Base-by-base conservation (phyloP, 257 asterid species). In the Vinca minor region DNA sequence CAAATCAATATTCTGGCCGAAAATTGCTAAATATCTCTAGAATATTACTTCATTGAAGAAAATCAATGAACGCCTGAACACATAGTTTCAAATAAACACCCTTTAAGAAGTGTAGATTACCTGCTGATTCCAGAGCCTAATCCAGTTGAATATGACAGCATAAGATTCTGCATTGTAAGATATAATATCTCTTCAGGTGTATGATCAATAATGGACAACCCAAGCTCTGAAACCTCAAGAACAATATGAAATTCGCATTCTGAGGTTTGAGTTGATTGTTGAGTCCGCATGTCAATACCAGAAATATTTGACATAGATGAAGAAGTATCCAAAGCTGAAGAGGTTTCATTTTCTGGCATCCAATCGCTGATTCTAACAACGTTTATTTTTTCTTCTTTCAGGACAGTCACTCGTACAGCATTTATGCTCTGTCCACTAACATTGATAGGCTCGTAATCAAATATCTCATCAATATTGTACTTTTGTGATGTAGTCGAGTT, bases 161-260 rank as follows among this genome's bases (percentile, higher is more conserved):
- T 65, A 84, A 93, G 94, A 69, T 77, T 85, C 84, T 82, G 95
- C 68, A 89, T 72, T 39, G 97, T 84, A 55, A 87, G 67, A 73
- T 87, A 93, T 74, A 93, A 65, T 81, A 93, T 93, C 89, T 93
- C 98, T 77, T 89, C 96, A 48, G 98, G 98, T 66, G 98, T 87
- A 71, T 93, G 98, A 83, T 93, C 98, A 78, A 93, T 75, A 69
- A 93, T 69, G 67, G 98, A 93, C 77, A 93, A 64, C 31, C 98
- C 97, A 75, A 93, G 95, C 83, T 93, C 98, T 2, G 86, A 84
- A 39, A 93, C 90, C 82, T 93, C 98, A 64, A 93, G 83, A 72
- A 81, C 77, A 71, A 89, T 77, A 83, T 93, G 98, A 74, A 87
- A 89, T 81, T 93, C 98, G 54, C 79, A 71, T 63, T 84, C 88